These are phyloP conservation scores for Cladobotryum protrusum DNA, from an alignment of 2,329 filamentous ascomycete genomes.

Conservation along the genomic window DNA sequence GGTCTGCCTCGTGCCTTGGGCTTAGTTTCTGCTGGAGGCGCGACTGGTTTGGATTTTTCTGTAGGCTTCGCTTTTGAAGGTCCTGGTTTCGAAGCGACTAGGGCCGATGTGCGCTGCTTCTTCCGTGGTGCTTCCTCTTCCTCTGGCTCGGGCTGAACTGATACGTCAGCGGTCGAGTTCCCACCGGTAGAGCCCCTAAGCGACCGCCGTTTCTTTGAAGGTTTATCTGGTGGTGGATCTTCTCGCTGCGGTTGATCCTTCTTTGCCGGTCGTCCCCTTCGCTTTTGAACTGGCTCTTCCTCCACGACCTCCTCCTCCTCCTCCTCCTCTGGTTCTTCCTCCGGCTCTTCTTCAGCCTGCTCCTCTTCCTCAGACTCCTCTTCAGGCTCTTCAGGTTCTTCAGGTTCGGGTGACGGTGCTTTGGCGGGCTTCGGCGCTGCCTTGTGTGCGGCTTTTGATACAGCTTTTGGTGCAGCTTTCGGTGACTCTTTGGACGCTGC, in stretches of 20 bases:
- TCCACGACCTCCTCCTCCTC: constrained; percentile 4
- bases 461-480: constrained; percentile 2
- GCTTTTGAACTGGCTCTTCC: constrained; percentile 9
- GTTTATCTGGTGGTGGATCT: not conserved
- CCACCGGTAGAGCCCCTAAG: constrained; percentile 3
- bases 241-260: constrained; percentile 7
- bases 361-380: constrained; percentile 3
- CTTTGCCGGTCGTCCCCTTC: constrained; percentile 13
- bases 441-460: constrained; percentile 2
- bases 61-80: constrained; percentile 11
- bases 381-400: constrained; percentile 13
- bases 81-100: constrained; percentile 21
- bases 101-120: constrained; percentile 19
- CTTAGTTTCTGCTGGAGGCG: constrained; percentile 14
- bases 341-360: constrained; percentile 1
- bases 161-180: constrained; percentile 12
- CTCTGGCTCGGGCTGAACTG: constrained; percentile 19
- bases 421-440: not conserved
- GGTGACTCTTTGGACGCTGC: not conserved
- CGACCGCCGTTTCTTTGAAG: constrained; percentile 12
- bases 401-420: constrained; percentile 5
- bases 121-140: constrained; percentile 20
- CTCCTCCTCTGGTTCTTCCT: constrained; percentile 11
- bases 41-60: constrained; percentile 6
- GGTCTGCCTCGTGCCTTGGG: constrained; percentile 21